A percentile compares a stretch with the other conserved stretches of the same genome.
Evolutionary conservation across 2,329 filamentous ascomycete genomes (phyloP).

Genomic region (Aspergillus novoparasiticus): DNA sequence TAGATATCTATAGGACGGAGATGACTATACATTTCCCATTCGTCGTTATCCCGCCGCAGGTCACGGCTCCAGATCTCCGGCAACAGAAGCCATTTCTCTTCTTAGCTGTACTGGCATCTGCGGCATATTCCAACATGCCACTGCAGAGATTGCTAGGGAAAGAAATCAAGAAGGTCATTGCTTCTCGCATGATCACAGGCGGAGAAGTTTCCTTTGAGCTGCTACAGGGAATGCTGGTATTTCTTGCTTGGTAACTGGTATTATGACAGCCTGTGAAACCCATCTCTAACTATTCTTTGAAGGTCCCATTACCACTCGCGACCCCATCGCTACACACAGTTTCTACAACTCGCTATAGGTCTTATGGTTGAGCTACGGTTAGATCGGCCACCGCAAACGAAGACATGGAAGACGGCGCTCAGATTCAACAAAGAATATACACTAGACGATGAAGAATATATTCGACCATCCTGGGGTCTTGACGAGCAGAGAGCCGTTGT

Average conservation of each 20-base stretch:
- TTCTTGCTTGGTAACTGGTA: constrained; percentile 35
- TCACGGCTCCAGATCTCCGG: constrained; percentile 30
- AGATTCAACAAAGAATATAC: constrained; percentile 26
- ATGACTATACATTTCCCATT: constrained; percentile 45
- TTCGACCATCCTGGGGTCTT: constrained; percentile 28
- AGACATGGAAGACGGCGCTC: constrained; percentile 33
- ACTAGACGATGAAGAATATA: neutral
- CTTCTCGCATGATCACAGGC: constrained; percentile 32
- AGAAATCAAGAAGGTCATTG: constrained; percentile 34
- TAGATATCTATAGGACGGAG: constrained; percentile 35
- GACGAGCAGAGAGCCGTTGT: constrained; percentile 49
- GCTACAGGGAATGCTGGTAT: constrained; percentile 43
- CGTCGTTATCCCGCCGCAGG: constrained; percentile 31
- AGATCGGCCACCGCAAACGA: constrained; percentile 27
- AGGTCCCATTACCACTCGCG: constrained; percentile 39
- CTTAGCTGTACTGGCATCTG: constrained; percentile 34
- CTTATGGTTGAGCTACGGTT: constrained; percentile 39
- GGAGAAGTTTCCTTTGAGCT: constrained; percentile 42
- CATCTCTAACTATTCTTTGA: neutral
- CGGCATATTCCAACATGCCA: constrained; percentile 35
- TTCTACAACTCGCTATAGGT: constrained; percentile 40
- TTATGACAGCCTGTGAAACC: too few relatives aligned
- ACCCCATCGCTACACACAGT: constrained; percentile 35
- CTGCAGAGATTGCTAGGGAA: constrained; percentile 37
- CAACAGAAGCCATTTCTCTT: constrained; percentile 38